Evolutionary conservation across 768 basidiomycete genomes (phyloP), one percentile per base, ranked within the genome.

Genomic region (Leccinellum rugosiceps): DNA sequence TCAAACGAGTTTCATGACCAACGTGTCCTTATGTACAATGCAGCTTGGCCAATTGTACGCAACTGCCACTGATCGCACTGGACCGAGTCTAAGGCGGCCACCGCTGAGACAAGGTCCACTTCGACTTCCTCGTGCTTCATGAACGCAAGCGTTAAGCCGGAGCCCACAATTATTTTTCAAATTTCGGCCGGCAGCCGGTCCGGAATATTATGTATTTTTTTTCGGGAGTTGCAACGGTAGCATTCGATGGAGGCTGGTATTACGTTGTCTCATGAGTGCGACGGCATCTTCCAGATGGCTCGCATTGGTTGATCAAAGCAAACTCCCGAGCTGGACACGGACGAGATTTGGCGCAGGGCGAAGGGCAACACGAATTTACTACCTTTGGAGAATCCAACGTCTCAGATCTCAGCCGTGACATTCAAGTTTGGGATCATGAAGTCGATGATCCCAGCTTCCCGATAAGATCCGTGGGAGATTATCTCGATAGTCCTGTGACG

Each of bases 241-340:
- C 95, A 98, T 72, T 98, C 96, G 26, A 98, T 99, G 97, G 97
- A 99, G 77, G 97, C 97, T 1, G 97, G 97, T 7, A 98, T 99
- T 61, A 98, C 97, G 13, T 99, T n/a, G 97, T 75, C 78, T 98
- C 52, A 98, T 96, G 0, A 97, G 97, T 41, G 94, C 97, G 19
- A 92, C 85, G n/a, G n/a, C 6, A 98, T 99, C 76, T 98, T 99
- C 64, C 96, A 99, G 71, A 95, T 99, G 93, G 96, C 97, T 13
- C 85, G 88, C 94, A 56, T 81, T 98, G 30, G 97, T 98, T 21
- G 97, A 99, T 65, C 93, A 97, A 74, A 94, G 65, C 93, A 97
- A 74, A 94, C 97, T 1, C 84, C 98, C 52, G 97, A 99, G 68
- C 76, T 99, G 63, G 97, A 99, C 71, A 99, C 97, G 14, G 96